A percentile compares a stretch with the other conserved stretches of the same genome.
Conservation (phyloP, 495 filamentous ascomycete genomes). For the Talaromyces liani region DNA sequence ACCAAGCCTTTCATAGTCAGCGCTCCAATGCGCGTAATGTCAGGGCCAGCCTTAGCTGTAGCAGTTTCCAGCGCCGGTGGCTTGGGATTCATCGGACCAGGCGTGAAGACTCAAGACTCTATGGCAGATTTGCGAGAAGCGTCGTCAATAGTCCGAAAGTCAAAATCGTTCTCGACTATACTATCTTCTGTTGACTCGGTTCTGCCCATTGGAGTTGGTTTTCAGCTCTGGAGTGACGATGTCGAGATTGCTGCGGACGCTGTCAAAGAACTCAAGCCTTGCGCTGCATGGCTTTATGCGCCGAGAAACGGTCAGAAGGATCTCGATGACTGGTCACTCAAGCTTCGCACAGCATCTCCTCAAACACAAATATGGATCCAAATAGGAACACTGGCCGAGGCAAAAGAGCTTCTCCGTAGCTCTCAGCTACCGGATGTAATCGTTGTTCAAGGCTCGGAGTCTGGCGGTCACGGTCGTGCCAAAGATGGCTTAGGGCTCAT, state of each 20-base stretch:
- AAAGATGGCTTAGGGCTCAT: slow-evolving; percentile 50
- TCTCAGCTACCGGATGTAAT: slow-evolving; percentile 52
- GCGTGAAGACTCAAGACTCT: slow-evolving; percentile 26
- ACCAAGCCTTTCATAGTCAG: slow-evolving; percentile 51
- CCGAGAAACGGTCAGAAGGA: slow-evolving; percentile 38
- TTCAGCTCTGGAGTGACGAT: slow-evolving; percentile 49
- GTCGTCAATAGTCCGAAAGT: slow-evolving; percentile 16
- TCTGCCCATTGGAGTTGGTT: slow-evolving; percentile 57
- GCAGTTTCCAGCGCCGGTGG: slow-evolving; percentile 61
- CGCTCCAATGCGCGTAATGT: slow-evolving; percentile 69
- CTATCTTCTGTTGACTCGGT: slow-evolving; percentile 11
- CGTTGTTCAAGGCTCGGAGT: slow-evolving; percentile 66
- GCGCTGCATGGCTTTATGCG: slow-evolving; percentile 67
- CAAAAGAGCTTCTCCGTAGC: slow-evolving; percentile 30
- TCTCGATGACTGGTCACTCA: slow-evolving; percentile 46
- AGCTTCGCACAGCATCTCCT: slow-evolving; percentile 37
- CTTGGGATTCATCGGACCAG: slow-evolving; percentile 45
- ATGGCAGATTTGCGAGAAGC: slow-evolving; percentile 27
- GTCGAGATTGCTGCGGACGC: slow-evolving; percentile 34
- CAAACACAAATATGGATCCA: slow-evolving; percentile 60
- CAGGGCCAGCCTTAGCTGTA: slow-evolving; percentile 49
- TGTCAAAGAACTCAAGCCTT: slow-evolving; percentile 44
- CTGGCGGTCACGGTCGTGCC: slow-evolving; percentile 65
- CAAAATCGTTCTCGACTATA: neutral
- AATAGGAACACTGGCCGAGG: slow-evolving; percentile 52